A percentile compares a stretch with the other conserved stretches of the same genome.
Evolutionary conservation across 768 basidiomycete genomes (phyloP).

Genomic region (Pleurotus tuoliensis): DNA sequence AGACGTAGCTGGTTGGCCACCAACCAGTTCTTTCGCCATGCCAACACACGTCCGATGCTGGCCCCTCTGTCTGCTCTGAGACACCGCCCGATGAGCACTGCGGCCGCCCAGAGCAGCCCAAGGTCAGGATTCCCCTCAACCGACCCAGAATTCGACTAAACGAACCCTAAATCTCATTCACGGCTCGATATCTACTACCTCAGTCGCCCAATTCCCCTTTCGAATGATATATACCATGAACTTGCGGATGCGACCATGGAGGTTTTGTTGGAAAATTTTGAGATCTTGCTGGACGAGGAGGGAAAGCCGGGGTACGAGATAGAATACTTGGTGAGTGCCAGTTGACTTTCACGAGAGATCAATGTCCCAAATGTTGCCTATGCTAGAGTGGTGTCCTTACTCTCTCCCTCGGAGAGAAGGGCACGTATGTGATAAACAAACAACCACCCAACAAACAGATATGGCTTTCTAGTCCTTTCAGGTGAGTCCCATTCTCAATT

Average conservation of each 20-base stretch:
- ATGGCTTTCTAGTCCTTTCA: conserved; percentile 88
- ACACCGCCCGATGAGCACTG: conserved; percentile 40
- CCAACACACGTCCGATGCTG: not conserved
- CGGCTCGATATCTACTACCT: no score
- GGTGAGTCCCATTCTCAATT: conserved; percentile 39
- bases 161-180: no score
- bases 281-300: conserved; percentile 61
- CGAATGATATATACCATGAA: conserved; percentile 62
- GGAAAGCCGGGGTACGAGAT: conserved; percentile 67
- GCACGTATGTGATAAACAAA: conserved; percentile 95
- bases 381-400: conserved; percentile 87
- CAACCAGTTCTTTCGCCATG: conserved; percentile 16
- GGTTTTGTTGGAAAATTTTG: conserved; percentile 66
- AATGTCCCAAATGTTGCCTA: not conserved
- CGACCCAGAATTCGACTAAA: no score
- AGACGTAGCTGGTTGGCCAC: conserved; percentile 11
- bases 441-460: conserved; percentile 98
- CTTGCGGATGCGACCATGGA: conserved; percentile 80
- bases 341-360: not conserved
- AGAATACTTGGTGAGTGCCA: conserved; percentile 72
- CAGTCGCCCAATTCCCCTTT: conserved; percentile 23
- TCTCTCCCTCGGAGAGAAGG: conserved; percentile 65
- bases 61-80: conserved; percentile 10
- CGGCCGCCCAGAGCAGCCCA: conserved; percentile 51
- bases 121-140: conserved; percentile 34